Evolutionary conservation across 129 eudicot genomes (phyloP), one percentile per base, ranked within the genome.

Genomic region (Apium graveolens): DNA sequence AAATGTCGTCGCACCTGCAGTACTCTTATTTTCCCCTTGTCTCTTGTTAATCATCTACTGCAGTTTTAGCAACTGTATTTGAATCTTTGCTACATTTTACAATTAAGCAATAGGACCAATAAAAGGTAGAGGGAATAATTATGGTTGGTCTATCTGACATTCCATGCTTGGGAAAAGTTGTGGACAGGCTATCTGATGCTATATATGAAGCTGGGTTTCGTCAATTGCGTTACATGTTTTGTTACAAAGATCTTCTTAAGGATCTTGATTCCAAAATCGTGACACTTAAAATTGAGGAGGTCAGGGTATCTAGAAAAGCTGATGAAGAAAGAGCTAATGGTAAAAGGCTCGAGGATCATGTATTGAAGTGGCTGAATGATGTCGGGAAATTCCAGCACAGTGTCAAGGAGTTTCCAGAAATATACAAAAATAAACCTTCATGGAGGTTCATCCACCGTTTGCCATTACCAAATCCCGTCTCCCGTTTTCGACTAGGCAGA

Each of bases 321-420:
- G 34, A 21, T 11, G 45, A 20, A 1, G 76, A 72, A 18, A 41
- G 26, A 11, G 34, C 44, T 43, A 27, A 72, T 3, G 76, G 45
- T 8, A 72, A 72, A 41, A 72, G 21, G n/a, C 26, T 72, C 51
- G 32, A 72, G 69, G 69, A 60, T 60, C 69, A 60, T 60, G 69
- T 60, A 60, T 24, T 16, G 1, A 60, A 60, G 16, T 60, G 69
- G 69, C 69, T 24, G 53, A 4, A 39, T 1, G 49, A 11, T 39
- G 76, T 72, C 4, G 10, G 7, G n/a, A 41, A 20, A 1, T 9
- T 43, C 49, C 49, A 41, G 16, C 16, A 39, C 7, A 29, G 21
- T 39, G 76, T 34, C 7, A 29, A 41, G 38, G 75, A 70, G 16
- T 70, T 70, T n/a, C 12, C 21, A 53, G 27, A 72, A 1, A 21